These are phyloP conservation scores for Avena atlantica DNA, from an alignment of 176 grass and related monocot genomes.

Conservation along the genomic window DNA sequence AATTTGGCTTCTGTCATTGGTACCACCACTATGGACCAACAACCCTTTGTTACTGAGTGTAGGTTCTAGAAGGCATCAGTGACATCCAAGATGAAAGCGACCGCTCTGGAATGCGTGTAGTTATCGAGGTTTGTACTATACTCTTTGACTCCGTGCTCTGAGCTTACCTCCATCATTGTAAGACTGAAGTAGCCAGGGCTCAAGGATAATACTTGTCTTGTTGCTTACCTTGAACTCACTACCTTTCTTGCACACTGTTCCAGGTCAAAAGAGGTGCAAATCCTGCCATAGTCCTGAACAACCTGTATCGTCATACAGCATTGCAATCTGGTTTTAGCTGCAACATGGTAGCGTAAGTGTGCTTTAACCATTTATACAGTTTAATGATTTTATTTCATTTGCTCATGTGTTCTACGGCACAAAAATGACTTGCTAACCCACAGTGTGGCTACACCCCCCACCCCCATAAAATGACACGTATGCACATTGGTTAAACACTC, in stretches of 20 bases:
- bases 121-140: constrained; percentile 80
- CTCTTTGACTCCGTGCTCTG: constrained; percentile 32
- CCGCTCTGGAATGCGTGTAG: constrained; percentile 94
- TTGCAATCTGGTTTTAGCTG: constrained; percentile 99
- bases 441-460: too few relatives aligned
- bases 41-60: constrained; percentile 29
- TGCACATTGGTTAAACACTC: too few relatives aligned
- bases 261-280: constrained; percentile 89
- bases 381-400: neutral
- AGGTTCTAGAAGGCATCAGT: constrained; percentile 95
- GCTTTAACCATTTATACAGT: constrained; percentile 33
- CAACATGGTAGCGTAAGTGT: constrained; percentile 98
- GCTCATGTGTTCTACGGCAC: constrained; percentile 14
- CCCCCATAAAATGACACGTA: too few relatives aligned
- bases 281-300: constrained; percentile 86
- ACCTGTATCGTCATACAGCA: constrained; percentile 86
- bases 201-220: neutral
- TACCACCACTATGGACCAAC: neutral
- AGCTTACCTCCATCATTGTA: constrained; percentile 20
- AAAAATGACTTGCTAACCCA: too few relatives aligned
- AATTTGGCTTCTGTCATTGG: constrained; percentile 22
- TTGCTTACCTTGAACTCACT: constrained; percentile 33
- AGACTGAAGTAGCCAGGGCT: neutral
- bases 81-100: constrained; percentile 98
- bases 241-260: constrained; percentile 40